These are phyloP conservation scores for Cyberlindnera mycetangii DNA, from an alignment of 805 yeast genomes.

Conservation along the genomic window DNA sequence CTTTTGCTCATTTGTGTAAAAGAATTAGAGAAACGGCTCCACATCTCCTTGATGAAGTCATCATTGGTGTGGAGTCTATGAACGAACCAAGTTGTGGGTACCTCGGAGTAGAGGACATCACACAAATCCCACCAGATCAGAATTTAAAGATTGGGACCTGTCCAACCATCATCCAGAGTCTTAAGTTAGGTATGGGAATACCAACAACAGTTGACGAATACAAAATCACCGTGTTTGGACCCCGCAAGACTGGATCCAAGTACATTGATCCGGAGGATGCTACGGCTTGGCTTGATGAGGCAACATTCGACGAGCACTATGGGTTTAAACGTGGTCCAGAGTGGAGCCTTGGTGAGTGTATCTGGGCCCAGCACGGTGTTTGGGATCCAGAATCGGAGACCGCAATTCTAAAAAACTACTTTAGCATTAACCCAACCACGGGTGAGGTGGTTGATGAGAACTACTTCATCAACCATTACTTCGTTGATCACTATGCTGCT, in stretches of 20 bases:
- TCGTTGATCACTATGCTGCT: conserved; percentile 55
- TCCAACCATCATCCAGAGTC: conserved; percentile 75
- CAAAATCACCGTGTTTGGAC: conserved; percentile 72
- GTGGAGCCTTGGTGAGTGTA: conserved; percentile 76
- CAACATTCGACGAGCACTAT: conserved; percentile 59
- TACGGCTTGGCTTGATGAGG: conserved; percentile 63
- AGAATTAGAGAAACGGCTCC: conserved; percentile 41
- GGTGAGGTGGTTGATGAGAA: conserved; percentile 43
- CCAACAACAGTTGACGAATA: conserved; percentile 66
- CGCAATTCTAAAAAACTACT: conserved; percentile 50
- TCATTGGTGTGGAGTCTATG: conserved; percentile 78
- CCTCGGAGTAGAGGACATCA: conserved; percentile 59
- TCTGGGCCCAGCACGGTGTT: conserved; percentile 77
- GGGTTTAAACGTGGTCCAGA: conserved; percentile 61
- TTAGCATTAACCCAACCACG: conserved; percentile 37
- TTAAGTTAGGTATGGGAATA: conserved; percentile 77
- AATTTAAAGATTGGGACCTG: conserved; percentile 74
- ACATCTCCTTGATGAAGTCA: conserved; percentile 42
- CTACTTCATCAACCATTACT: conserved; percentile 61
- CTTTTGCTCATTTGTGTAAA: conserved; percentile 48
- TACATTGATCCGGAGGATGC: conserved; percentile 64
- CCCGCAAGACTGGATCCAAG: conserved; percentile 56
- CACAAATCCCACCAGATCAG: conserved; percentile 53
- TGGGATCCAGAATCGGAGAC: conserved; percentile 52
- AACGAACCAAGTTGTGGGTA: conserved; percentile 85